A percentile compares a stretch with the other conserved stretches of the same genome.
Conservation (phyloP, 176 grass and related monocot species). For the Bonia amplexicaulis region DNA sequence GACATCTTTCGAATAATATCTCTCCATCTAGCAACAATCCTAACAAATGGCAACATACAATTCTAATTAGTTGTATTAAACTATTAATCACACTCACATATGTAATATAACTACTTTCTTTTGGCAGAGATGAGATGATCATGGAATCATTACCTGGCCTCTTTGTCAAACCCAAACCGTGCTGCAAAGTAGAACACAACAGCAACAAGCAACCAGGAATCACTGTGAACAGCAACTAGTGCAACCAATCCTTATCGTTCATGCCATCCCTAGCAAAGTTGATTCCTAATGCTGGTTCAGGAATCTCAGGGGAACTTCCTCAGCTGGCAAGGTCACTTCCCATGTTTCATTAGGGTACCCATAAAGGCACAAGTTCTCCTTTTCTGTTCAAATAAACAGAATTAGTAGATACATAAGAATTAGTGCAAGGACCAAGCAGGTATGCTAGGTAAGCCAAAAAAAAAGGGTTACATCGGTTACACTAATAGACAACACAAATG, state of each 20-base stretch:
- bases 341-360: conserved; percentile 81
- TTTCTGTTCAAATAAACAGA: conserved; percentile 42
- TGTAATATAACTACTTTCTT: too few relatives aligned
- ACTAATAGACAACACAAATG: not conserved
- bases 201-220: conserved; percentile 75
- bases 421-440: not conserved
- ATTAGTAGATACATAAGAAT: conserved; percentile 22
- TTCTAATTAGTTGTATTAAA: too few relatives aligned
- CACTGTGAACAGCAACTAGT: conserved; percentile 83
- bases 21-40: too few relatives aligned
- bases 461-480: not conserved
- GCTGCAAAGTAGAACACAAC: conserved; percentile 92
- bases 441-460: not conserved
- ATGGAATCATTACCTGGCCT: conserved; percentile 64
- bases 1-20: too few relatives aligned
- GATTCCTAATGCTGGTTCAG: conserved; percentile 90
- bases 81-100: too few relatives aligned
- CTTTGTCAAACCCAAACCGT: conserved; percentile 94
- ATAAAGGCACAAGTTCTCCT: conserved; percentile 93
- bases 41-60: too few relatives aligned
- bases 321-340: conserved; percentile 91
- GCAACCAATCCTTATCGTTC: conserved; percentile 94
- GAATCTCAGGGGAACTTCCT: conserved; percentile 91
- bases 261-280: conserved; percentile 97
- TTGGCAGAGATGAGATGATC: not conserved